Base-by-base conservation (phyloP, 352 stramenopile genomes). In the Globisporangium radiosum region DNA sequence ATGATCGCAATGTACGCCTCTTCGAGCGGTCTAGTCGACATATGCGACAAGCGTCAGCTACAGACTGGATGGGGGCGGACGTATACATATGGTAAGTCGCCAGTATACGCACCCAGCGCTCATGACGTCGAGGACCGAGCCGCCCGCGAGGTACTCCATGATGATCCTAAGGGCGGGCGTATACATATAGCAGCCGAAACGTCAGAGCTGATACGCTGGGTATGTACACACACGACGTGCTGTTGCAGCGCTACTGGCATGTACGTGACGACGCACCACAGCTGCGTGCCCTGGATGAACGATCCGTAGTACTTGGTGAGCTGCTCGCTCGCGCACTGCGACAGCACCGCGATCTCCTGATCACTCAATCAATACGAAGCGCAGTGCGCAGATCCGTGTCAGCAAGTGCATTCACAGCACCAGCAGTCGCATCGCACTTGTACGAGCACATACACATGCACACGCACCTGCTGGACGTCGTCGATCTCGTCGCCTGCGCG, bases 71-170 rank as follows among this genome's bases (percentile, higher is more conserved):
- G 25, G 25, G 25, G 25, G 25, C 25, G 25, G 25, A 33, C 25
- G 25, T 33, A 33, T 33, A 33, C 1, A 33, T 33, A 33, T 19
- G 10, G 10, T 37, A 19, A 10, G 42, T 33, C 9, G 40, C 40
- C 7, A 40, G n/a, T 56, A 15, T 9, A 60, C 57, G 51, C 69
- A 86, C 66, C 75, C 79, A 15, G 78, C 78, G 39, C 80, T 76
- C 73, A 98, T 92, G 47, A 90, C 72, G 59, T 97, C 88, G 44
- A 92, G 89, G 25, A 98, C 80, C 0, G 86, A 95, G 0, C 91
- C 92, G 4, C 90, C 91, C 11, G 94, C 81, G 43, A 98, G 87
- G 68, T 91, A 96, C 63, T 98, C 95, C 87, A 98, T 97, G 50
- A 96, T 83, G 65, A 98, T 98, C 75, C 87, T 90, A 17, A 33